These are phyloP conservation scores for Mycena vulgaris DNA, from an alignment of 768 basidiomycete species.

Conservation along the genomic window DNA sequence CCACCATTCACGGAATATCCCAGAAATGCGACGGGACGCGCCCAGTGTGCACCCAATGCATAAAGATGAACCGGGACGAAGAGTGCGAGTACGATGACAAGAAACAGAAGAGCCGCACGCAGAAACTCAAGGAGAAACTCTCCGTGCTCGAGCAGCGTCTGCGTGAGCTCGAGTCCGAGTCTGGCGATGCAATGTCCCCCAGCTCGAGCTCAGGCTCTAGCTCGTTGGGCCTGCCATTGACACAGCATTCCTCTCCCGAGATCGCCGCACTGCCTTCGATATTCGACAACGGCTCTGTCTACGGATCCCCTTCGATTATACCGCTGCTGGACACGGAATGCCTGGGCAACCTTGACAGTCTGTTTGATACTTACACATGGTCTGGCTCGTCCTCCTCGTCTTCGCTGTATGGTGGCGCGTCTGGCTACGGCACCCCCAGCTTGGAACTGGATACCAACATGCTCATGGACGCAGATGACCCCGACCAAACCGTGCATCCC, in stretches of 20 bases:
- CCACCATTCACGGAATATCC: not conserved
- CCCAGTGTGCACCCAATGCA: slow-evolving; percentile 70
- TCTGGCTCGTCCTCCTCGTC: slow-evolving; percentile 35
- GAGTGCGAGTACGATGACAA: slow-evolving; percentile 75
- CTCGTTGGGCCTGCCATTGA: slow-evolving; percentile 31
- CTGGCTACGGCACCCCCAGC: slow-evolving; percentile 35
- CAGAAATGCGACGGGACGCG: slow-evolving; percentile 76
- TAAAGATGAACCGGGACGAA: slow-evolving; percentile 64
- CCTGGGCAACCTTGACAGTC: slow-evolving; percentile 32
- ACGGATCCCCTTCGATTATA: slow-evolving; percentile 18
- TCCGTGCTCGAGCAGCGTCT: slow-evolving; percentile 66
- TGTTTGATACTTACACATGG: slow-evolving; percentile 36
- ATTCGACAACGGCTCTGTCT: slow-evolving; percentile 15
- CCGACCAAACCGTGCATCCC: slow-evolving; percentile 29
- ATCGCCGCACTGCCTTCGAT: slow-evolving; percentile 35
- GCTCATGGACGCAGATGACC: slow-evolving; percentile 21
- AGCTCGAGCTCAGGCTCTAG: slow-evolving; percentile 41
- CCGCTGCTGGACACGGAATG: slow-evolving; percentile 27
- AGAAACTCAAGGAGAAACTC: slow-evolving; percentile 71
- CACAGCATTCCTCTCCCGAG: slow-evolving; percentile 35
- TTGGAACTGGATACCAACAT: slow-evolving; percentile 13
- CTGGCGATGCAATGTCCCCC: slow-evolving; percentile 44
- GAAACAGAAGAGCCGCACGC: slow-evolving; percentile 71
- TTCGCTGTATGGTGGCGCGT: slow-evolving; percentile 30
- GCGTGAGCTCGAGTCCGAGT: slow-evolving; percentile 65